phyloP scores from a whole-genome alignment of 352 stramenopile genomes.

The Blastocystis sp. region DNA sequence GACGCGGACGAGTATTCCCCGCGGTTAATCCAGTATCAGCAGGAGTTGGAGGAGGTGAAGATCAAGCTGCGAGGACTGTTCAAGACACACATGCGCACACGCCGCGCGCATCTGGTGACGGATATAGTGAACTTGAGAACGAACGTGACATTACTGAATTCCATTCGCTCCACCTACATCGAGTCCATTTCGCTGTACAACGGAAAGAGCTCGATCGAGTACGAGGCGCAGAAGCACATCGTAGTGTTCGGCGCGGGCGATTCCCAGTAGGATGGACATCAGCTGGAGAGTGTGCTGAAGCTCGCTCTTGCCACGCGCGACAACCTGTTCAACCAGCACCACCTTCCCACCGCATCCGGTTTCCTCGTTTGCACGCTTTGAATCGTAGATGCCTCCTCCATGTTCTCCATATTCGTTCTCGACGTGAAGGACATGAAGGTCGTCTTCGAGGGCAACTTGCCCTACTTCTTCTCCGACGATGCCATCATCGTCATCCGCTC shows the following conservation, averaged over 20 bases:
- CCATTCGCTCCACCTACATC: slow-evolving; percentile 58
- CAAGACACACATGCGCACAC: slow-evolving; percentile 39
- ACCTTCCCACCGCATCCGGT: not conserved
- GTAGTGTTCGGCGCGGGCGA: not conserved
- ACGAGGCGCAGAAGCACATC: slow-evolving; percentile 23
- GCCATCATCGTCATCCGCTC: slow-evolving; percentile 51
- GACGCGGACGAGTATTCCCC: slow-evolving; percentile 6
- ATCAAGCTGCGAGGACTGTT: slow-evolving; percentile 24
- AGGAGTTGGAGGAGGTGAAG: slow-evolving; percentile 53
- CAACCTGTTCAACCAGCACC: not conserved
- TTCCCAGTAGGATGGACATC: slow-evolving; percentile 45
- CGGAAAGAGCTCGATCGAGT: slow-evolving; percentile 28
- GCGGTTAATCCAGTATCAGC: not conserved
- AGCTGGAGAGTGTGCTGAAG: slow-evolving; percentile 28
- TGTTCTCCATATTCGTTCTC: slow-evolving; percentile 55
- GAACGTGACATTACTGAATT: slow-evolving; percentile 58
- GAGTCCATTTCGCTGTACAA: slow-evolving; percentile 52
- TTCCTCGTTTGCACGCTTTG: not conserved
- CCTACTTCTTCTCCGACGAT: slow-evolving; percentile 6
- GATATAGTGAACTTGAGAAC: slow-evolving; percentile 47
- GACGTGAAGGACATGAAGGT: not conserved
- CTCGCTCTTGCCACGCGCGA: slow-evolving; percentile 7
- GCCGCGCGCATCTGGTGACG: slow-evolving; percentile 5
- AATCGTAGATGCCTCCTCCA: not conserved
- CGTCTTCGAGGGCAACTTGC: slow-evolving; percentile 2